Base-by-base conservation (phyloP, 2,329 filamentous ascomycete genomes). In the Colletotrichum trifolii region DNA sequence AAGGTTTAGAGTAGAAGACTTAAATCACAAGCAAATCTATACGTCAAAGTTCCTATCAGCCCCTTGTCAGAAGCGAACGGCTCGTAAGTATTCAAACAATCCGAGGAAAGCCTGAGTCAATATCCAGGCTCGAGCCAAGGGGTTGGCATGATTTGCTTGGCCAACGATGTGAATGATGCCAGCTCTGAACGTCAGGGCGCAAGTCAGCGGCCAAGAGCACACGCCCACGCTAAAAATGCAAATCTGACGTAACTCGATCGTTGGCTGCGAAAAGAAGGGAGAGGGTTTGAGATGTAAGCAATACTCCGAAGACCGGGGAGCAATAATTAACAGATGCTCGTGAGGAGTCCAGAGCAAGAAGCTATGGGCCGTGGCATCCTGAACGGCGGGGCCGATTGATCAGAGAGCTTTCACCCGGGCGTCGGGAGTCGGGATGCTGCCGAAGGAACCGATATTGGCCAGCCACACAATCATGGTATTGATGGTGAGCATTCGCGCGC, bases 131-230 rank as follows among this genome's bases (percentile, higher is more conserved):
- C 50, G 15, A 33, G 57, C 35, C 45, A 61, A 52, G 57, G 35
- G 57, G 17, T 48, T 17, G 38, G 12, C 12, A 36, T 35, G 40
- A 17, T 53, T 36, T 45, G 46, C 12, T 40, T 36, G 52, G 62
- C 46, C 49, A 58, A 43, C 55, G 55, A 45, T 38, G 45, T 49
- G 55, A 39, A 39, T 46, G 46, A 55, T 45, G 47, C 46, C 52
- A 52, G 58, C 56, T 35, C 62, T 47, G 62, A 65, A 62, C 46
- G 12, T 40, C 38, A 45, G 62, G 58, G 40, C 36, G 25, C 46
- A 36, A 53, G 42, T 33, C 35, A 46, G 13, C 39, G 50, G 61
- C 38, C 43, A 8, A 50, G 17, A 15, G 48, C 57, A 40, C 39
- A 13, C 50, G 50, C 50, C 47, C 11, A 25, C 52, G 39, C 15